Base-by-base conservation (phyloP, 306 rosid genomes). In the Dryas octopetala region DNA sequence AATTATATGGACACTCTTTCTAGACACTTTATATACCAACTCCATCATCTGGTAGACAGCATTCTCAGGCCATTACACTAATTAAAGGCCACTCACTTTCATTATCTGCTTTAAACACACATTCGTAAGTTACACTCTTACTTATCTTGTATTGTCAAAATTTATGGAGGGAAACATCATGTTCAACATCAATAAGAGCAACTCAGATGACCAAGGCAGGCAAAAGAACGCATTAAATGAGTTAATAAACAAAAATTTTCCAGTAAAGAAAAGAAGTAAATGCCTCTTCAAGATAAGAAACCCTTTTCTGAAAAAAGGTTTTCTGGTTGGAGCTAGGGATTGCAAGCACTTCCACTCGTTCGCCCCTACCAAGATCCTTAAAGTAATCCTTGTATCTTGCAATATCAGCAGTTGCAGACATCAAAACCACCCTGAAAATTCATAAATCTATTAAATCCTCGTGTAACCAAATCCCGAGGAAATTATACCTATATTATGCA, bases 331-430 rank as follows among this genome's bases (percentile, higher is more conserved):
- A 68, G 78, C 62, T 88, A 71, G 98, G 93, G 75, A 93, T 93
- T 49, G 86, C 97, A 79, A 93, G 85, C 80, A 93, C 96, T 89
- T 93, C 96, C 78, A 93, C 97, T 60, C 97, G 86, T 84, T 93
- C 96, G 26, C 83, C 91, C 82, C 97, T 91, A 47, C 97, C 93
- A 73, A 93, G 87, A 81, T 93, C 98, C 83, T 76, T 81, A 78
- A 93, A 93, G 87, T 93, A 93, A 71, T 90, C 93, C 84, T 6
- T 89, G 78, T 93, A 93, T 78, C 96, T 82, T 71, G 85, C 68
- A 81, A 85, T 86, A 86, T 93, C 93, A 73, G 97, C 97, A 60
- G 98, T 93, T 75, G 98, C 98, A 62, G 97, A 93, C 98, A 93
- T 93, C 87, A 93, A 84, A 55, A 93, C 97, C 73, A 93, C 79